Base-by-base conservation (phyloP, 2,329 filamentous ascomycete species). In the Penicillium brasilianum region DNA sequence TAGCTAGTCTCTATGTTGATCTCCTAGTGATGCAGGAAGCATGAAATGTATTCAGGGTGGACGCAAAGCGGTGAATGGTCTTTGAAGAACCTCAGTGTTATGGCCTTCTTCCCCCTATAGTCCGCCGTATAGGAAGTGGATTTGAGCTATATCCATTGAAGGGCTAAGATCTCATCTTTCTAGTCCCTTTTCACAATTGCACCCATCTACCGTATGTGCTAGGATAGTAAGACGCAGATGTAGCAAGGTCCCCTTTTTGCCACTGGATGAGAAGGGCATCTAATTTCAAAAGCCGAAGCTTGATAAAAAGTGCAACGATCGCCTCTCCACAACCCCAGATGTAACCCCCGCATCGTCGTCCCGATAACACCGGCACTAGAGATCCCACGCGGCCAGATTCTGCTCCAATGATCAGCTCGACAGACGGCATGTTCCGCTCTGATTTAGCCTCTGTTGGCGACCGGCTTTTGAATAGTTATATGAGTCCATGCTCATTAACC, bases 281-380 rank as follows among this genome's bases (percentile, higher is more conserved):
- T 39, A 7, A 36, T 48, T 14, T 62, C 61, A 67, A 64, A 61
- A 57, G 60, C 65, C 62, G 64, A 65, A 49, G 8, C 37, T 30
- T 59, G 46, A 28, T 16, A 16, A 25, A 18, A 57, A 57, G 16
- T 39, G 25, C 59, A 57, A 60, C 25, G 59, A 66, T 65, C 60
- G 60, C 53, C 55, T 39, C 55, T 63, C 55, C 62, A 34, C 57
- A 55, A 34, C 57, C 52, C 51, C 54, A 61, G 57, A 65, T 66
- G 65, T 63, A 66, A 66, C 60, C 65, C 65, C 60, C 65, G 64
- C 64, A 63, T 63, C 22, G 20, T 56, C 25, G 43, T 36, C 14
- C 51, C 54, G 52, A 50, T 32, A 18, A 58, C 50, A n/a, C 49
- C 36, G 10, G 13, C 37, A 51, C n/a, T 16, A 30, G 34, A 25